A percentile compares a stretch with the other conserved stretches of the same genome.
Conservation (phyloP, 2,329 filamentous ascomycete species). For the Orbilia blumenaviensis region DNA sequence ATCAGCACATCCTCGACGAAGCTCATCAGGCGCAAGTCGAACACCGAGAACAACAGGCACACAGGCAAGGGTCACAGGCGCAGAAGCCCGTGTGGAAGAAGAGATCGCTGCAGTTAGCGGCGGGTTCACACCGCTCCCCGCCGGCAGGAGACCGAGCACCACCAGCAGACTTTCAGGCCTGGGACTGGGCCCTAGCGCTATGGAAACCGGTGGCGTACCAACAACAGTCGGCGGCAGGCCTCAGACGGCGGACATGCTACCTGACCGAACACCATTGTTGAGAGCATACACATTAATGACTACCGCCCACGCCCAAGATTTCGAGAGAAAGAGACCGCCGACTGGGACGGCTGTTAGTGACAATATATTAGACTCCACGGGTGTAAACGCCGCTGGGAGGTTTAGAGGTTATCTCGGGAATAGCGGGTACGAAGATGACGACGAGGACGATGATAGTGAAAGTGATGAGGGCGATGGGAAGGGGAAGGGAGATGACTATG, state of each 20-base stretch:
- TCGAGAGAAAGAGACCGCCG: conserved; percentile 77
- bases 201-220: conserved; percentile 51
- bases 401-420: conserved; percentile 54
- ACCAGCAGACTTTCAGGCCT: not conserved
- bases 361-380: conserved; percentile 57
- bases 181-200: conserved; percentile 44
- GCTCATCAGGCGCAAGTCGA: conserved; percentile 26
- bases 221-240: not conserved
- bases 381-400: conserved; percentile 45
- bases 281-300: conserved; percentile 67
- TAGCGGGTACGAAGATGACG: not conserved
- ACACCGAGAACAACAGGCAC: conserved; percentile 16
- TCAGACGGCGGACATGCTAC: not conserved
- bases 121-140: conserved; percentile 25
- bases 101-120: conserved; percentile 45
- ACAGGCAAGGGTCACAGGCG: conserved; percentile 49
- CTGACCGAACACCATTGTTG: conserved; percentile 51
- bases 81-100: conserved; percentile 55
- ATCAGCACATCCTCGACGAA: conserved; percentile 57
- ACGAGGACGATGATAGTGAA: conserved; percentile 59
- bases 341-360: conserved; percentile 58
- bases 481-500: not conserved
- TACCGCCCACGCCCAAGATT: conserved; percentile 87
- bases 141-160: conserved; percentile 8
- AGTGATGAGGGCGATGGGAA: conserved; percentile 54